These are phyloP conservation scores for Aspergillus piperis DNA, from an alignment of 2,329 filamentous ascomycete genomes.

Conservation along the genomic window DNA sequence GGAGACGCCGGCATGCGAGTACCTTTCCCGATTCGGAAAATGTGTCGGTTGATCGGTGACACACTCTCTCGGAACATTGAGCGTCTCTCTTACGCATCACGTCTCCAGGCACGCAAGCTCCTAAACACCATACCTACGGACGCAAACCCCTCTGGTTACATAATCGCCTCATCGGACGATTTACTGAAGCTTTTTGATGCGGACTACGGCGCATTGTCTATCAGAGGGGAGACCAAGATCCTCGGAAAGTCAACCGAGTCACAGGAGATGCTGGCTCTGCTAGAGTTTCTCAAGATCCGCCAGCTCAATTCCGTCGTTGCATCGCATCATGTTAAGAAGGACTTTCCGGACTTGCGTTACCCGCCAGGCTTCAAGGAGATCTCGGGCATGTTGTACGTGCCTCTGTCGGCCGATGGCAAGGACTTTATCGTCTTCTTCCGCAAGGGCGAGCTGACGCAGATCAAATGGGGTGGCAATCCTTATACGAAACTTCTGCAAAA, in stretches of 20 bases:
- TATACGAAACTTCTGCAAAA: constrained; percentile 67
- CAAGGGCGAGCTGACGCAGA: constrained; percentile 72
- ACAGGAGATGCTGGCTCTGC: constrained; percentile 78
- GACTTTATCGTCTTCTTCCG: constrained; percentile 94
- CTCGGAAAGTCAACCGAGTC: constrained; percentile 72
- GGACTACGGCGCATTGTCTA: constrained; percentile 82
- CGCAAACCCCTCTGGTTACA: constrained; percentile 83
- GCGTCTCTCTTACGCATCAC: constrained; percentile 78
- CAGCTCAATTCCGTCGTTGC: constrained; percentile 73
- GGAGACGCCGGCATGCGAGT: constrained; percentile 84
- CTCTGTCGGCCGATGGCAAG: constrained; percentile 70
- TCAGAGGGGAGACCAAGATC: constrained; percentile 85
- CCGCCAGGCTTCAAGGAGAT: constrained; percentile 75
- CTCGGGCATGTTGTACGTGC: constrained; percentile 78
- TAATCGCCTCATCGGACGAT: constrained; percentile 85
- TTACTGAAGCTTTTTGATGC: constrained; percentile 81
- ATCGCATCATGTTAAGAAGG: constrained; percentile 71
- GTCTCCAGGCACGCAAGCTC: constrained; percentile 80
- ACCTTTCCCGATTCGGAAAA: constrained; percentile 85
- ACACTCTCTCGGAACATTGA: constrained; percentile 86
- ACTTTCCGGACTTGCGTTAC: constrained; percentile 82
- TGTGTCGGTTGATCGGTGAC: constrained; percentile 85
- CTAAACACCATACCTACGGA: constrained; percentile 85
- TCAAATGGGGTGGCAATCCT: constrained; percentile 71
- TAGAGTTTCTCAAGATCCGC: constrained; percentile 80